Conservation (phyloP, 2,329 filamentous ascomycete species). For the Diaporthe batatas region DNA sequence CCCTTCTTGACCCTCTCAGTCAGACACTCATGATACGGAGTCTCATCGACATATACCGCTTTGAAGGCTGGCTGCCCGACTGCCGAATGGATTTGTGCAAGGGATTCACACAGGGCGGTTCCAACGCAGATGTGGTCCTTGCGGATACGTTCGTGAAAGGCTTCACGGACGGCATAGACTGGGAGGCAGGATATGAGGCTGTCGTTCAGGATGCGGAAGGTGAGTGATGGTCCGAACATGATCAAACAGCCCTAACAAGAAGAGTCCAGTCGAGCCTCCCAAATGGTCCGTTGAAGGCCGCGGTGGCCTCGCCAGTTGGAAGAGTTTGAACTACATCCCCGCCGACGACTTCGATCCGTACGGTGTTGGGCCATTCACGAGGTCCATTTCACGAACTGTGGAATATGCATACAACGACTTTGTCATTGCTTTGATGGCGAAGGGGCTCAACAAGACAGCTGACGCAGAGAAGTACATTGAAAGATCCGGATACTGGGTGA, state of each 20-base stretch:
- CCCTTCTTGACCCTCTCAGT: conserved; percentile 72
- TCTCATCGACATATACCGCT: conserved; percentile 76
- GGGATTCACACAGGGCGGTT: conserved; percentile 77
- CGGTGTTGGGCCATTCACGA: conserved; percentile 74
- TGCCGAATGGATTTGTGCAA: conserved; percentile 83
- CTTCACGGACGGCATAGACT: conserved; percentile 69
- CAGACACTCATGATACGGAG: conserved; percentile 76
- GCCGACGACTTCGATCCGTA: conserved; percentile 71
- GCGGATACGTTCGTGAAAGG: conserved; percentile 74
- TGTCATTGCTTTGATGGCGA: conserved; percentile 71
- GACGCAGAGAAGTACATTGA: conserved; percentile 70
- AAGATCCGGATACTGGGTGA: conserved; percentile 73
- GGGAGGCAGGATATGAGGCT: conserved; percentile 75
- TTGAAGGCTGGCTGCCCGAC: conserved; percentile 80
- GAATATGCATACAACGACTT: conserved; percentile 84
- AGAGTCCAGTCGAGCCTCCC: conserved; percentile 63
- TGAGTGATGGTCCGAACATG: background rate
- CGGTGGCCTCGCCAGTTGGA: conserved; percentile 79
- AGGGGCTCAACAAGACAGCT: conserved; percentile 62
- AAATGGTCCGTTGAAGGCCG: conserved; percentile 77
- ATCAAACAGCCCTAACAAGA: background rate
- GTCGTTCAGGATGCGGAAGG: conserved; percentile 75
- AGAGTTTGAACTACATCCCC: conserved; percentile 75
- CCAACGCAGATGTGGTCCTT: conserved; percentile 76
- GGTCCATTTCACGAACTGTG: conserved; percentile 76